These are phyloP conservation scores for Nematocida displodere DNA, from an alignment of 371 early-diverging fungal species.

Conservation along the genomic window DNA sequence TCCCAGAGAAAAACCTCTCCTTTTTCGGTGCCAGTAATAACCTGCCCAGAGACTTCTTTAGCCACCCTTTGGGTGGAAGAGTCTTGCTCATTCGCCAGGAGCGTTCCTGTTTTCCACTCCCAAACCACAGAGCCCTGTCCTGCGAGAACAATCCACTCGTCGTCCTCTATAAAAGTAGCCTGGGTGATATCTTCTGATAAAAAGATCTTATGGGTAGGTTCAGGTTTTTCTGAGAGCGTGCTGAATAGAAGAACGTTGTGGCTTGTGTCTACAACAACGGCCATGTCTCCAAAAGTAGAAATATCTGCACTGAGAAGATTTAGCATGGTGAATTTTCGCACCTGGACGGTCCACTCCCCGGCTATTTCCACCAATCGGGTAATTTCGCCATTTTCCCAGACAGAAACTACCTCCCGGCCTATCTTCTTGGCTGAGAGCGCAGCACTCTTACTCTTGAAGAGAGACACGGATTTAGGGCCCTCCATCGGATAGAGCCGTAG, in stretches of 20 bases:
- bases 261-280: conserved; percentile 16
- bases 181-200: neutral
- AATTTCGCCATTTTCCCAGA: conserved; percentile 26
- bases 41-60: neutral
- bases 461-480: neutral
- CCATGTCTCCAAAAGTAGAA: conserved; percentile 33
- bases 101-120: conserved; percentile 39
- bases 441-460: neutral
- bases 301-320: conserved; percentile 31
- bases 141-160: conserved; percentile 41
- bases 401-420: neutral
- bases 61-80: neutral
- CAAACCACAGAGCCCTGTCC: conserved; percentile 32
- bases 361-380: neutral
- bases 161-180: conserved; percentile 18
- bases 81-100: conserved; percentile 14
- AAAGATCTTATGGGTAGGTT: conserved; percentile 28
- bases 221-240: neutral
- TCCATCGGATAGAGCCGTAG: conserved; percentile 2
- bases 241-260: conserved; percentile 26
- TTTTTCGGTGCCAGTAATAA: neutral
- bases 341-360: neutral
- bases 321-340: conserved; percentile 3
- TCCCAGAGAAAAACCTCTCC: conserved; percentile 47
- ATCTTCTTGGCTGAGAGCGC: conserved; percentile 3